Conservation (phyloP, 148 eudicot species). For the Linanthus parryae region DNA sequence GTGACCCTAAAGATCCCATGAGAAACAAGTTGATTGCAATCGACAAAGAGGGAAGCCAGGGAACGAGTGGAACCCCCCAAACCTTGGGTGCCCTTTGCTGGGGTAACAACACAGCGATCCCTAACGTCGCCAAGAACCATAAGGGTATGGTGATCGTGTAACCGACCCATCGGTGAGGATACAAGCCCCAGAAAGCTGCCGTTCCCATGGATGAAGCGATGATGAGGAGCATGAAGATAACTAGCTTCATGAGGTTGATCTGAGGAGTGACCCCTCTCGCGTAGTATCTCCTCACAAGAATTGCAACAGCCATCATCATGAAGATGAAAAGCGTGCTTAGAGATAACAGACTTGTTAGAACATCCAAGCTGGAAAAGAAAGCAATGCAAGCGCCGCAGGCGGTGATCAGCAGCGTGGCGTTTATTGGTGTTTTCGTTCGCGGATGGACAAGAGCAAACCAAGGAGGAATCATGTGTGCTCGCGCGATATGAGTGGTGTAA, state of each 20-base stretch:
- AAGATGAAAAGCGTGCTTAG: constrained; percentile 61
- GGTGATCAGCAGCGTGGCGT: constrained; percentile 51
- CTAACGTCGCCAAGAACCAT: constrained; percentile 52
- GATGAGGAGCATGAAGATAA: constrained; percentile 28
- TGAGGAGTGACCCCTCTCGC: constrained; percentile 36
- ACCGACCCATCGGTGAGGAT: constrained; percentile 36
- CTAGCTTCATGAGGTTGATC: constrained; percentile 22
- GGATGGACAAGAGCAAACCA: constrained; percentile 55
- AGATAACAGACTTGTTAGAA: constrained; percentile 38
- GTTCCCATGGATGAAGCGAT: constrained; percentile 46
- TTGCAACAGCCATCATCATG: constrained; percentile 60
- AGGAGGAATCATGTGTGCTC: constrained; percentile 71
- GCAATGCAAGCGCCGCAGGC: constrained; percentile 35
- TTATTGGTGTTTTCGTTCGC: constrained; percentile 57
- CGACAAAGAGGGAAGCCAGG: constrained; percentile 67
- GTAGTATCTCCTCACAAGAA: constrained; percentile 59
- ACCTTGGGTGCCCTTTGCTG: constrained; percentile 44
- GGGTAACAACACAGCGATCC: constrained; percentile 34
- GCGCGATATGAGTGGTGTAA: constrained; percentile 56
- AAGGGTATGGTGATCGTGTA: constrained; percentile 38
- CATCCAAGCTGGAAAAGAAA: constrained; percentile 56
- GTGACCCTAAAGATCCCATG: constrained; percentile 48
- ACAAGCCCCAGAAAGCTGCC: constrained; percentile 44
- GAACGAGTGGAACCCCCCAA: constrained; percentile 77
- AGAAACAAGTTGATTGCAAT: constrained; percentile 56